Percentiles rank a stretch among this genome's conserved stretches.
Conservation (phyloP, 768 basidiomycete genomes). For the Serpula lacrymans region DNA sequence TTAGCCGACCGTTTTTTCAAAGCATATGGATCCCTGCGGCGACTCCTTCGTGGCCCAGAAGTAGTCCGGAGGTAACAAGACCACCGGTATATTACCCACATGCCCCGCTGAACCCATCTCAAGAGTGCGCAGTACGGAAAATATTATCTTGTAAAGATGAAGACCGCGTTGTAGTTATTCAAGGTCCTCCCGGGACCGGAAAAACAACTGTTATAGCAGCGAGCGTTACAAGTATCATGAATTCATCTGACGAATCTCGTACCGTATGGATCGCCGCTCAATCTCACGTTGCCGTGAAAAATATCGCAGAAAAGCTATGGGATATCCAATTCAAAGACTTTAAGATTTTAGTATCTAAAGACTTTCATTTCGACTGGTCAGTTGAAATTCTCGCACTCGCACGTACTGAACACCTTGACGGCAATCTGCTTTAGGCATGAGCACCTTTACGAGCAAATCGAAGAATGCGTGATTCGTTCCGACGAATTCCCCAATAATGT, state of each 20-base stretch:
- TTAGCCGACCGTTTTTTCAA: slow-evolving; percentile 21
- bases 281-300: slow-evolving; percentile 51
- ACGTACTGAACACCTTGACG: not conserved
- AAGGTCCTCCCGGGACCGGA: slow-evolving; percentile 42
- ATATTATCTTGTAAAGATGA: slow-evolving; percentile 22
- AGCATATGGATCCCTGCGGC: slow-evolving; percentile 24
- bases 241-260: slow-evolving; percentile 5
- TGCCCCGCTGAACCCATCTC: slow-evolving; percentile 22
- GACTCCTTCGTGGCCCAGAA: slow-evolving; percentile 13
- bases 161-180: slow-evolving; percentile 23
- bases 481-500: slow-evolving; percentile 21
- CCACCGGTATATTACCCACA: slow-evolving; percentile 2
- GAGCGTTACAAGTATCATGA: slow-evolving; percentile 21
- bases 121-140: slow-evolving; percentile 22
- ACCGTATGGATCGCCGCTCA: slow-evolving; percentile 43
- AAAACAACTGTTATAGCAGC: slow-evolving; percentile 44
- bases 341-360: slow-evolving; percentile 41
- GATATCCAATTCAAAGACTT: slow-evolving; percentile 30
- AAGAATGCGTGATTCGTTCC: slow-evolving; percentile 33
- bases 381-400: slow-evolving; percentile 4
- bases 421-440: slow-evolving; percentile 40
- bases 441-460: slow-evolving; percentile 39
- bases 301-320: slow-evolving; percentile 46
- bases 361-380: slow-evolving; percentile 46
- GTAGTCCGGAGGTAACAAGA: not conserved